phyloP scores from a whole-genome alignment of 2,329 filamentous ascomycete genomes.

The Colletotrichum filicis region DNA sequence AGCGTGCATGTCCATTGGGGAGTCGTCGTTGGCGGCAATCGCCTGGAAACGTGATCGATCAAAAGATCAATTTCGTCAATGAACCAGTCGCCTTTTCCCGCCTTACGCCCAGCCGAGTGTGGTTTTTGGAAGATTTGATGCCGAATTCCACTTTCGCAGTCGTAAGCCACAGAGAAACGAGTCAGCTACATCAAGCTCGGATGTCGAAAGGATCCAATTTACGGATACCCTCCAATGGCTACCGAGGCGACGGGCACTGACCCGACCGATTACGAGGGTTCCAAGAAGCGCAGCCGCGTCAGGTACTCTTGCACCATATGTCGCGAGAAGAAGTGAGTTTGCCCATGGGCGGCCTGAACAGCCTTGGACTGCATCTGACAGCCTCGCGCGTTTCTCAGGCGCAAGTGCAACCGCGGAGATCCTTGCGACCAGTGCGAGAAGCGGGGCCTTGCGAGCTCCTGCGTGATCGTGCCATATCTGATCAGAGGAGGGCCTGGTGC shows the following conservation, averaged over 20 bases:
- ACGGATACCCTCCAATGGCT: not conserved
- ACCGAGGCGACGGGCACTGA: slow-evolving; percentile 51
- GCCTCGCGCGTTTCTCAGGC: slow-evolving; percentile 34
- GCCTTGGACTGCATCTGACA: not conserved
- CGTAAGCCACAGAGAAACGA: not conserved
- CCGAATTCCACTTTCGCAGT: not conserved
- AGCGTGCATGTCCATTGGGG: not conserved
- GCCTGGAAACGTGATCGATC: not conserved
- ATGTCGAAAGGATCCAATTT: not conserved
- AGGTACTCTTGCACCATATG: slow-evolving; percentile 47
- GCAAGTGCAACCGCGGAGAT: slow-evolving; percentile 45
- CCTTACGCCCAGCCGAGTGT: not conserved
- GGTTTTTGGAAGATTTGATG: not conserved
- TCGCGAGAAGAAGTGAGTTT: slow-evolving; percentile 46
- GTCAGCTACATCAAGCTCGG: not conserved
- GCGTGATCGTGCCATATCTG: slow-evolving; percentile 42
- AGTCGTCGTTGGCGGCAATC: not conserved
- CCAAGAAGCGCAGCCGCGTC: slow-evolving; percentile 45
- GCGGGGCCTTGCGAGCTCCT: slow-evolving; percentile 41
- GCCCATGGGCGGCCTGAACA: not conserved
- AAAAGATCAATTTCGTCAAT: not conserved
- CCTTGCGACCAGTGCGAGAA: slow-evolving; percentile 47
- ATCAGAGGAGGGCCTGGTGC: slow-evolving; percentile 21
- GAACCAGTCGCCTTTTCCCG: not conserved
- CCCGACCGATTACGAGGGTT: slow-evolving; percentile 36